Base-by-base conservation (phyloP, 208 protist genomes). In the Angomonas deanei region DNA sequence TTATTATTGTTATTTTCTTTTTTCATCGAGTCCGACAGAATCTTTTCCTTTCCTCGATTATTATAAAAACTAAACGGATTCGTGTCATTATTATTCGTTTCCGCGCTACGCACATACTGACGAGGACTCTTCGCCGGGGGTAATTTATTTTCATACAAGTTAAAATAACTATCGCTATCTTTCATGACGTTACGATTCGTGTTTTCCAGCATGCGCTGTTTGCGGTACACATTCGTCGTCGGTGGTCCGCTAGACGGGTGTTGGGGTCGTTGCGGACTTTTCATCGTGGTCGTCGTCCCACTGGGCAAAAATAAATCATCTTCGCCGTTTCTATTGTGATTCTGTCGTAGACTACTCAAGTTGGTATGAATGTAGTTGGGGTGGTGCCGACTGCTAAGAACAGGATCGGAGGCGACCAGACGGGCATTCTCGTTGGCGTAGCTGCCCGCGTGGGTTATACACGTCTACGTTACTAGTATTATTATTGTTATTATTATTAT, bases 1-100 rank as follows among this genome's bases (percentile, higher is more conserved):
- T 53, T 53, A 53, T 53, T 53, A 53, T 53, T 53, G 19, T 53
- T 53, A 15, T 15, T 53, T 28, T 53, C 47, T 17, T 53, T 26
- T 26, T 53, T 53, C 23, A 26, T 28, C 13, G 47, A 17, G 19
- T 26, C 47, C 8, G 47, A 53, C 5, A 28, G 13, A 28, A 28
- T 53, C 5, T 15, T 53, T 53, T 26, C 47, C 5, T 26, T 53
- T 17, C 23, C 19, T 15, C 19, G 5, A 5, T 6, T 15, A 21
- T 17, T 53, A 28, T 17, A 28, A 53, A 26, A 28, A 53, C 19
- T 27, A 53, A 28, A 28, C 11, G 13, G 13, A 53, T 53, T 53
- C 8, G 10, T 24, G 19, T 26, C 19, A 53, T 53, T 53, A 53
- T 26, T 53, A 26, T 53, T 53, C 5, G 5, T 53, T 6, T 53